A percentile compares a stretch with the other conserved stretches of the same genome.
These are phyloP conservation scores for Exophiala xenobiotica DNA, from an alignment of 2,329 filamentous ascomycete species.

Conservation along the genomic window DNA sequence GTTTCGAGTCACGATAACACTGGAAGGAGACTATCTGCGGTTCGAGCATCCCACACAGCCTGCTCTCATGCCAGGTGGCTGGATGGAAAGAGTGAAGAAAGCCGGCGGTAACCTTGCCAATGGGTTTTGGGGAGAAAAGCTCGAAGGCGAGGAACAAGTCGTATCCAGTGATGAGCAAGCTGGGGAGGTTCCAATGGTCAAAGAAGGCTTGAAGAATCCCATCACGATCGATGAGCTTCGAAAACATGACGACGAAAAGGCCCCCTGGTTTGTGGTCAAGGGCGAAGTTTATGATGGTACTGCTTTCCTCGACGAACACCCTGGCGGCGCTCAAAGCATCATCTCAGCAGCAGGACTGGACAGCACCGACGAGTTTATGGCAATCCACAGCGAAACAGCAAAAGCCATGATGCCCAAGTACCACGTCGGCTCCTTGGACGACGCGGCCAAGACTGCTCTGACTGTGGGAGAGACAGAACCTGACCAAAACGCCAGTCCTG, in stretches of 20 bases:
- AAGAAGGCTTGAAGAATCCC: constrained; percentile 59
- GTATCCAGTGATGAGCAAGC: constrained; percentile 50
- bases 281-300: constrained; percentile 89
- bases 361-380: constrained; percentile 82
- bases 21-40: constrained; percentile 61
- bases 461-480: constrained; percentile 45
- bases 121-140: constrained; percentile 78
- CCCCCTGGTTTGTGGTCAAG: constrained; percentile 85
- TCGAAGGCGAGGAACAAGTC: constrained; percentile 52
- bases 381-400: constrained; percentile 89
- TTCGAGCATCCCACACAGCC: constrained; percentile 92
- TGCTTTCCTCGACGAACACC: constrained; percentile 74
- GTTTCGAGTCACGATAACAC: constrained; percentile 77
- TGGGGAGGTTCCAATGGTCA: constrained; percentile 75
- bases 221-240: constrained; percentile 72
- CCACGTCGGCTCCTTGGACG: constrained; percentile 76
- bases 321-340: constrained; percentile 83
- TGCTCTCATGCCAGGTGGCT: constrained; percentile 72
- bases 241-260: constrained; percentile 62
- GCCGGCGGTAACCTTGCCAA: constrained; percentile 76
- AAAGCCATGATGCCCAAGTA: constrained; percentile 86
- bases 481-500: constrained; percentile 44
- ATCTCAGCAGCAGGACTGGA: constrained; percentile 78
- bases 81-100: constrained; percentile 92
- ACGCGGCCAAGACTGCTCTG: constrained; percentile 57